phyloP scores from a whole-genome alignment of 352 stramenopile genomes.

The Pythium coloratum region DNA sequence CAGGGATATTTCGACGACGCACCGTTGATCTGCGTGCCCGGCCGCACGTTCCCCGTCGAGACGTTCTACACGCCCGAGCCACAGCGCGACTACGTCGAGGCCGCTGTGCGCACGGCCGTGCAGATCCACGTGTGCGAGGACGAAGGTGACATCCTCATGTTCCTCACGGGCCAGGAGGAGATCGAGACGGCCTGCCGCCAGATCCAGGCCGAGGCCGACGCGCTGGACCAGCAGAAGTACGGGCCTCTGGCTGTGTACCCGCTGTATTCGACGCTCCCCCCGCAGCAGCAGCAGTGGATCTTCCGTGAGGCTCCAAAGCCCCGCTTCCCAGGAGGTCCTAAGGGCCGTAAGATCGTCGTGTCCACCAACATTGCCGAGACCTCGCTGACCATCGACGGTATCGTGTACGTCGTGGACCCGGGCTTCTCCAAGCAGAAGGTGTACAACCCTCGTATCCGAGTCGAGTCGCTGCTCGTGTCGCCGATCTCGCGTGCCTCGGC shows the following conservation, averaged over 20 bases:
- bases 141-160: constrained; percentile 98
- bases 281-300: constrained; percentile 99
- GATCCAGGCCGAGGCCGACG: constrained; percentile 88
- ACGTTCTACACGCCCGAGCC: constrained; percentile 98
- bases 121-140: constrained; percentile 98
- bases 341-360: constrained; percentile 96
- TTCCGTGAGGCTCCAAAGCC: constrained; percentile 97
- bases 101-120: constrained; percentile 75
- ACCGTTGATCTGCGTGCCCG: constrained; percentile 93
- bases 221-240: constrained; percentile 93
- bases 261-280: constrained; percentile 98
- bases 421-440: constrained; percentile 99
- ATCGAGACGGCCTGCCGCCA: constrained; percentile 96
- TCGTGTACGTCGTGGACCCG: constrained; percentile 99
- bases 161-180: constrained; percentile 98
- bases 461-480: constrained; percentile 98
- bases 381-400: constrained; percentile 99
- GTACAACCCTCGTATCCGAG: constrained; percentile 98
- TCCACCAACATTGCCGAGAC: constrained; percentile 99
- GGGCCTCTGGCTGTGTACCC: constrained; percentile 92
- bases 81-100: constrained; percentile 98
- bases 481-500: constrained; percentile 96
- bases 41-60: constrained; percentile 97
- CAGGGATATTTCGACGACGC: constrained; percentile 94
- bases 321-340: constrained; percentile 77